Evolutionary conservation across 805 yeast genomes (phyloP), one percentile per base, ranked within the genome.

Genomic region (Osmozyma mogii): DNA sequence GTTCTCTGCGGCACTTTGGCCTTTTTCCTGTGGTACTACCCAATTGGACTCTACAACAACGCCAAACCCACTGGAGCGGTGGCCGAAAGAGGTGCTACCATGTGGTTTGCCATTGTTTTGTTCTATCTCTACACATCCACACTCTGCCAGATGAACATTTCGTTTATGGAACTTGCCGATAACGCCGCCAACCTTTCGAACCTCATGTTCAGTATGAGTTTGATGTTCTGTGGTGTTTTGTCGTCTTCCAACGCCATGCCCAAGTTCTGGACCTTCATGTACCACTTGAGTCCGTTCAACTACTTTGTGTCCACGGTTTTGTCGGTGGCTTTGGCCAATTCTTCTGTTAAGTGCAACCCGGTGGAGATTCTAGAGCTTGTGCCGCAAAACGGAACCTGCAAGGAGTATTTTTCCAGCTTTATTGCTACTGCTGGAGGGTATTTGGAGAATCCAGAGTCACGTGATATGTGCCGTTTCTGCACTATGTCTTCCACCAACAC

Each of bases 241-340:
- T 58, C 56, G 13, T 4, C 31, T 12, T 9, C 17, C 6, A 45
- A 49, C 20, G 43, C 37, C 48, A 45, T 45, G 46, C 58, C 52
- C 13, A 45, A 43, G 30, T 62, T 45, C 54, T 74, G 88, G 87
- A 61, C 69, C 25, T 81, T 79, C 65, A 76, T 81, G 84, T 81
- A 79, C 65, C 65, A 87, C 49, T 70, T 64, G 12, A 67, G 70
- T 75, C 38, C 92, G 11, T 58, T 78, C 39, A 76, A 85, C 1
- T 82, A 80, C 43, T 65, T 78, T 58, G 59, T 81, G 31, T 49
- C 78, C 70, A 77, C 74, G 25, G 52, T 73, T 43, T 50, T 55
- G 29, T 27, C 53, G 3, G 40, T 51, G 24, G 52, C 53, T 9
- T 45, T 54, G 22, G 52, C 57, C 6, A 44, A 52, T 33, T 40